Evolutionary conservation across 2,329 filamentous ascomycete genomes (phyloP).

Genomic region (Exophiala calicioides): DNA sequence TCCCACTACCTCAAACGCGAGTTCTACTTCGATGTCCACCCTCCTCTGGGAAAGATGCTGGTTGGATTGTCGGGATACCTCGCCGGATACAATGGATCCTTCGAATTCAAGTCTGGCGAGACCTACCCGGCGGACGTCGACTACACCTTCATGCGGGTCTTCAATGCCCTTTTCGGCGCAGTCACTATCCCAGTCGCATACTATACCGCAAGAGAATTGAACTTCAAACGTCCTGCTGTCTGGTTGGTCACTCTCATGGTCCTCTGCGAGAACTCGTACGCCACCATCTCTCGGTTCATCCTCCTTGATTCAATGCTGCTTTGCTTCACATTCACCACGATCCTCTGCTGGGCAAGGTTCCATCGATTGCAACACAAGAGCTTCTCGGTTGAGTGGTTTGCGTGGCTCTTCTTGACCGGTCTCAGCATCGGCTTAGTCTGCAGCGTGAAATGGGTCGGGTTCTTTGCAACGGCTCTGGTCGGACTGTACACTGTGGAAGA

Average conservation of each 20-base stretch:
- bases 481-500: conserved; percentile 95
- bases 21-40: conserved; percentile 98
- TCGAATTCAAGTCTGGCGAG: conserved; percentile 99
- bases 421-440: conserved; percentile 96
- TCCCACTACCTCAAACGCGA: conserved; percentile 99
- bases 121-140: conserved; percentile 90
- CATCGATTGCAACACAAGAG: conserved; percentile 82
- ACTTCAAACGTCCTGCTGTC: conserved; percentile 80
- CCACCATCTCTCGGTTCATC: conserved; percentile 97
- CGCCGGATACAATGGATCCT: conserved; percentile 97
- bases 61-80: conserved; percentile 94
- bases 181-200: conserved; percentile 92
- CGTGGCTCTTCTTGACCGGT: conserved; percentile 91
- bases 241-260: conserved; percentile 98
- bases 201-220: conserved; percentile 88
- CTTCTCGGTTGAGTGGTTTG: conserved; percentile 89
- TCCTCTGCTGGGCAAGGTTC: conserved; percentile 96
- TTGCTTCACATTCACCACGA: conserved; percentile 97
- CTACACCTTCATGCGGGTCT: conserved; percentile 97
- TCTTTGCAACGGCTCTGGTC: conserved; percentile 93
- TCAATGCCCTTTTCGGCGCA: conserved; percentile 94
- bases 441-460: conserved; percentile 97
- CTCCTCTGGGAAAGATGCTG: conserved; percentile 96
- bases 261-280: conserved; percentile 98
- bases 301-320: conserved; percentile 98